Base-by-base conservation (phyloP, 1,139 yeast species). In the Taphrina betulina region DNA sequence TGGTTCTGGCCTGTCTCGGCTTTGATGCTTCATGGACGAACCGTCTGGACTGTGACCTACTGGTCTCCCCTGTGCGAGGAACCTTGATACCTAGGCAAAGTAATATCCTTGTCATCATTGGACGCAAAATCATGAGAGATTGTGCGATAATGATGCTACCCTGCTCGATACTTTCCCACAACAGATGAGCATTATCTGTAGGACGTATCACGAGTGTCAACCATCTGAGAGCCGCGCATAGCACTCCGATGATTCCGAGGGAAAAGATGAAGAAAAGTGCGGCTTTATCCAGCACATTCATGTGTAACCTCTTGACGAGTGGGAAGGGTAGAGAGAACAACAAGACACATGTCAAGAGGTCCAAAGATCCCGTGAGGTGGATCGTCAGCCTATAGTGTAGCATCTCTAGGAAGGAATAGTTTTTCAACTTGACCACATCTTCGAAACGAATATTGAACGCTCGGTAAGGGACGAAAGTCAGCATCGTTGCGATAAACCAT, bases 101-200 rank as follows among this genome's bases (percentile, higher is more conserved):
- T 5, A 41, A 19, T 3, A 41, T 26, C 33, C 23, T 33, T 10
- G 24, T 26, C 12, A 41, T 17, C 22, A 41, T 10, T 8, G 45
- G 45, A 10, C 45, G 45, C 2, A 41, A 28, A 1, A 41, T 35
- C 45, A 41, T 41, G n/a, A 41, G 35, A 7, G 45, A 41, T 8
- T 41, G 45, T 5, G 28, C 45, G 4, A 41, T 28, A 19, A 41
- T 12, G 22, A 41, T 33, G 26, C 45, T 26, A 14, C 45, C 28
- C 35, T 41, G 45, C 23, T 41, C 45, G 35, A 41, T 23, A 5
- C 19, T 28, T 24, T 33, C 16, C 45, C 45, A 41, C 10, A 41
- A 41, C 35, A 41, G 24, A 35, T 26, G 28, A 3, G 17, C 23
- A 28, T 28, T 28, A 3, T 33, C 45, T 5, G 45, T 41, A 1